Evolutionary conservation across 352 stramenopile genomes (phyloP), one percentile per base, ranked within the genome.

Genomic region (Pythium dissimile): DNA sequence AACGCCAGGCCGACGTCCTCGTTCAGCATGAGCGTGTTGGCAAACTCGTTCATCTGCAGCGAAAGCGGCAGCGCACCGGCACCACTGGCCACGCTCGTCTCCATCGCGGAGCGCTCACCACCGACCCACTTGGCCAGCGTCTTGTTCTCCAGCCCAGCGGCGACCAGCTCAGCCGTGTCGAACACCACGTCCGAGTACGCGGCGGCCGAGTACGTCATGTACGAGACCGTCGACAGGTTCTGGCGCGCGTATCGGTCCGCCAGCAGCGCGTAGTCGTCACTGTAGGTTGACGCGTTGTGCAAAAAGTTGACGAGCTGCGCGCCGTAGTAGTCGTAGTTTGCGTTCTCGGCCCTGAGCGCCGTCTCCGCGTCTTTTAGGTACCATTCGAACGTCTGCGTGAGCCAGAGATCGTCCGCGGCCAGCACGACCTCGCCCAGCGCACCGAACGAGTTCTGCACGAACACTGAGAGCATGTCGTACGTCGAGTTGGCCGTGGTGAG

Each of bases 141-240:
- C 45, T 35, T 2, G 16, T 53, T 53, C 45, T 27, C 16, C 8
- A 53, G 15, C 45, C 1, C 31, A 15, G 45, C 5, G 2, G 28
- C 1, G 23, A 13, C 27, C 27, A n/a, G 3, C 45, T 53, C 45
- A 21, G 28, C 45, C 28, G 31, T 26, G 31, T 53, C 45, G 31
- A 53, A 53, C 3, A 53, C 13, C 28, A 53, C 45, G 28, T 53
- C 45, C 28, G 18, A 6, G 28, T 28, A 53, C 26, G 27, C 45
- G 16, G n/a, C 10, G 7, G 28, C 15, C 8, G 45, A 38, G 27
- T 38, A 26, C 18, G 20, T 11, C 28, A 53, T 53, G 28, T 20
- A 41, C 8, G 31, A 9, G 27, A 34, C n/a, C 5, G 28, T 30
- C 5, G 26, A 26, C 9, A 41, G 9, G 11, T 53, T 28, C 3